phyloP scores from a whole-genome alignment of 495 filamentous ascomycete species.

The Penicillium riverlandense region DNA sequence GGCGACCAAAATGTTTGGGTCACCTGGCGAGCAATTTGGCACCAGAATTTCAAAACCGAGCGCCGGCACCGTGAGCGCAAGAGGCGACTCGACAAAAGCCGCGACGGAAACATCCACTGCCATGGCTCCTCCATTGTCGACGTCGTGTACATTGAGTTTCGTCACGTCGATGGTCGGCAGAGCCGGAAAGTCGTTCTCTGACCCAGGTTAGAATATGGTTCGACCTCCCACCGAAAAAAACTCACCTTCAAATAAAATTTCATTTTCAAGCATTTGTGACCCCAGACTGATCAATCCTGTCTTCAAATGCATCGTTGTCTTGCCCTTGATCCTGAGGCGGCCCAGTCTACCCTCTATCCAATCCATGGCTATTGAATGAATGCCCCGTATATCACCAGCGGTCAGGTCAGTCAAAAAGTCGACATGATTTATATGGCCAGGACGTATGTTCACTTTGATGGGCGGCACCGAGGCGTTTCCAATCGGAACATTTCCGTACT shows the following conservation, averaged over 20 bases:
- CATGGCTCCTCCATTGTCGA: conserved; percentile 53
- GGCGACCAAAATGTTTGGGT: conserved; percentile 64
- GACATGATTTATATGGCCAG: conserved; percentile 66
- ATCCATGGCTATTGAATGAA: conserved; percentile 76
- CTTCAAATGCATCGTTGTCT: conserved; percentile 60
- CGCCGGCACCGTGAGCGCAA: conserved; percentile 65
- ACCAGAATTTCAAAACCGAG: conserved; percentile 81
- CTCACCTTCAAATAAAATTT: conserved; percentile 74
- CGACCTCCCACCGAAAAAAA: conserved; percentile 16
- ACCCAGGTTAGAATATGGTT: neutral
- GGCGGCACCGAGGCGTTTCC: conserved; percentile 70
- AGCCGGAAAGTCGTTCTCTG: conserved; percentile 60
- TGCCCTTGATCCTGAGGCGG: conserved; percentile 59
- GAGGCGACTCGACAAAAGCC: conserved; percentile 64
- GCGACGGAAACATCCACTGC: conserved; percentile 65
- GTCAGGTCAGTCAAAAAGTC: conserved; percentile 71
- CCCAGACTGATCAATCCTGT: conserved; percentile 74
- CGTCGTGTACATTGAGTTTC: conserved; percentile 67
- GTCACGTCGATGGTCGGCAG: conserved; percentile 74
- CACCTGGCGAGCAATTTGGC: conserved; percentile 58
- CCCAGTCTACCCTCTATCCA: conserved; percentile 75
- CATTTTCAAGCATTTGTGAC: conserved; percentile 61
- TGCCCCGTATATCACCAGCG: conserved; percentile 68
- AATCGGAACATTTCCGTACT: conserved; percentile 70
- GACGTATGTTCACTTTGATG: conserved; percentile 64